phyloP scores from a whole-genome alignment of 345 rosid species.

The Clausena lansium region DNA sequence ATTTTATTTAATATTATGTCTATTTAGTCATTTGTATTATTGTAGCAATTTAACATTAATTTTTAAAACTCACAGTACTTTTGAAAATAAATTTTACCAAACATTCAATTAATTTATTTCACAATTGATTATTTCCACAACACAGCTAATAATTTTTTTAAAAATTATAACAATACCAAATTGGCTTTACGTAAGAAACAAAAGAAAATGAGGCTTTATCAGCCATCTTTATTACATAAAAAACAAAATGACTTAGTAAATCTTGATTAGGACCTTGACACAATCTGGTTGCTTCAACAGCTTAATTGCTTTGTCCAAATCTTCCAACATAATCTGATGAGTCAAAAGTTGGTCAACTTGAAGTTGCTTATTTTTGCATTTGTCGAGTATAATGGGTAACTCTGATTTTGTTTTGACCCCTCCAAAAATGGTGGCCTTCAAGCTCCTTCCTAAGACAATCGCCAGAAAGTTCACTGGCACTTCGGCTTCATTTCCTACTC shows the following conservation, averaged over 20 bases:
- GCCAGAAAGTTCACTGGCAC: slow-evolving; percentile 22
- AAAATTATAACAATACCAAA: too few relatives aligned
- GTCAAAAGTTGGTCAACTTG: neutral
- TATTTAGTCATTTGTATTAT: too few relatives aligned
- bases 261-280: too few relatives aligned
- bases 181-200: too few relatives aligned
- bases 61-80: too few relatives aligned
- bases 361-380: slow-evolving; percentile 38
- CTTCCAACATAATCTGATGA: neutral
- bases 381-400: slow-evolving; percentile 39
- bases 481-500: slow-evolving; percentile 22
- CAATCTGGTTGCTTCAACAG: too few relatives aligned
- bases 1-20: too few relatives aligned
- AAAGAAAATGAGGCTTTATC: neutral
- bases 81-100: too few relatives aligned
- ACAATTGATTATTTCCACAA: too few relatives aligned
- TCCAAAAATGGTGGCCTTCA: slow-evolving; percentile 55
- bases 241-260: too few relatives aligned
- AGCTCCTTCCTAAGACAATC: slow-evolving; percentile 44
- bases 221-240: neutral
- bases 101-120: too few relatives aligned
- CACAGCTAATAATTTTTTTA: fast-evolving
- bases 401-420: slow-evolving; percentile 56
- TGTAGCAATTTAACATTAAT: too few relatives aligned
- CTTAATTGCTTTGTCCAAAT: neutral